A percentile compares a stretch with the other conserved stretches of the same genome.
Conservation (phyloP, 176 grass and related monocot species). For the Lolium multiflorum region DNA sequence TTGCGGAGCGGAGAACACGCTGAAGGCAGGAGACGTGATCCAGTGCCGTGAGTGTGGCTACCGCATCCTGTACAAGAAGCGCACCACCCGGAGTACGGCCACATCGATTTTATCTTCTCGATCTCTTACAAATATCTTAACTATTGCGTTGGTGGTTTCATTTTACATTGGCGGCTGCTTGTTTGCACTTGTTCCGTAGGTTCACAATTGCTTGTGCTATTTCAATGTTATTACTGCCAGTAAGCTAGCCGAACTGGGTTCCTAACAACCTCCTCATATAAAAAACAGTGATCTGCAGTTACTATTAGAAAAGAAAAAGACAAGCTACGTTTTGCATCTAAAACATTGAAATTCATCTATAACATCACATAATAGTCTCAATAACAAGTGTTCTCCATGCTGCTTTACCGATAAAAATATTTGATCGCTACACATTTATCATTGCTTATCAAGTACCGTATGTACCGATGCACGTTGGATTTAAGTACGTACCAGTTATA, state of each 20-base stretch:
- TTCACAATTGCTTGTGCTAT: neutral
- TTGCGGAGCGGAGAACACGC: slow-evolving; percentile 59
- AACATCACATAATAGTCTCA: neutral
- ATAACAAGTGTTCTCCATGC: neutral
- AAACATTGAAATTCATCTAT: neutral
- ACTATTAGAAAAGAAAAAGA: neutral
- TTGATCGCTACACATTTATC: neutral
- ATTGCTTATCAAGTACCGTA: neutral
- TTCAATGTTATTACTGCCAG: neutral
- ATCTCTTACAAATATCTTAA: neutral
- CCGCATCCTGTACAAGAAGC: slow-evolving; percentile 74
- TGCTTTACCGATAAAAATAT: neutral
- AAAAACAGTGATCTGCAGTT: neutral
- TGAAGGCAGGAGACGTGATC: slow-evolving; percentile 57
- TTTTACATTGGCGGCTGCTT: neutral
- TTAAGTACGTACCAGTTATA: neutral
- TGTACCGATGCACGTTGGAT: too few relatives aligned
- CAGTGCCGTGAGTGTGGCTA: slow-evolving; percentile 67
- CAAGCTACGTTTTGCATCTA: neutral
- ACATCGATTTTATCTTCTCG: neutral
- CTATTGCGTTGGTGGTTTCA: neutral
- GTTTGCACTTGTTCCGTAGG: neutral
- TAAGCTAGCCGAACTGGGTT: neutral
- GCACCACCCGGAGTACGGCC: slow-evolving; percentile 49
- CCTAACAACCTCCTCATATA: neutral